phyloP scores from a whole-genome alignment of 2,329 filamentous ascomycete species.

The Aspergillus sp. region DNA sequence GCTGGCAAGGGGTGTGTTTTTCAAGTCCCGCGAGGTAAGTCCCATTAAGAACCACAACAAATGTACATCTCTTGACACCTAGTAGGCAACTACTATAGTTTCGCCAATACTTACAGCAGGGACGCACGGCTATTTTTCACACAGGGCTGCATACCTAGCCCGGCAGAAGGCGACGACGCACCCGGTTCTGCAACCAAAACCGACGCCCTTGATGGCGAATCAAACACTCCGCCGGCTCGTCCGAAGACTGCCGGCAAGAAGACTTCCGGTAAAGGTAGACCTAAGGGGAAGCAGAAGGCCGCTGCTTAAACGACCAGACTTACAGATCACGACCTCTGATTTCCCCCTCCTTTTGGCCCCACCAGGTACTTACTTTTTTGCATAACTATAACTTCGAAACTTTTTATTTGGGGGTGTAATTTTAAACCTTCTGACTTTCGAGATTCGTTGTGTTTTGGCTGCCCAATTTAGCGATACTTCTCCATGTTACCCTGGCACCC shows the following conservation, averaged over 20 bases:
- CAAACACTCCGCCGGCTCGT: constrained; percentile 16
- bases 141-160: constrained; percentile 68
- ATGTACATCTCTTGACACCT: not conserved
- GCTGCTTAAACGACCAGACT: not conserved
- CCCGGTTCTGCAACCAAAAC: constrained; percentile 24
- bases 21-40: constrained; percentile 90
- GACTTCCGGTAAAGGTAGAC: constrained; percentile 25
- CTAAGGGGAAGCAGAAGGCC: constrained; percentile 36
- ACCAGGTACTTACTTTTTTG: constrained; percentile 3
- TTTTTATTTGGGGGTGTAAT: not conserved
- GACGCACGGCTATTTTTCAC: constrained; percentile 86
- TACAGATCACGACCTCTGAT: not conserved
- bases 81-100: constrained; percentile 88
- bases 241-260: constrained; percentile 4
- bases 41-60: not conserved
- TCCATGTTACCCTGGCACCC: constrained; percentile 6
- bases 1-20: constrained; percentile 87
- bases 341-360: not conserved
- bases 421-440: not conserved
- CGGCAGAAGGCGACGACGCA: constrained; percentile 21
- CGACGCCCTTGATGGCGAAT: constrained; percentile 23
- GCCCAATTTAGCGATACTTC: constrained; percentile 6
- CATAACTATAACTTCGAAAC: constrained; percentile 3
- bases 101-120: constrained; percentile 73
- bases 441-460: not conserved